Conservation (phyloP, 176 grass and related monocot genomes). For the Cymbopogon citratus region DNA sequence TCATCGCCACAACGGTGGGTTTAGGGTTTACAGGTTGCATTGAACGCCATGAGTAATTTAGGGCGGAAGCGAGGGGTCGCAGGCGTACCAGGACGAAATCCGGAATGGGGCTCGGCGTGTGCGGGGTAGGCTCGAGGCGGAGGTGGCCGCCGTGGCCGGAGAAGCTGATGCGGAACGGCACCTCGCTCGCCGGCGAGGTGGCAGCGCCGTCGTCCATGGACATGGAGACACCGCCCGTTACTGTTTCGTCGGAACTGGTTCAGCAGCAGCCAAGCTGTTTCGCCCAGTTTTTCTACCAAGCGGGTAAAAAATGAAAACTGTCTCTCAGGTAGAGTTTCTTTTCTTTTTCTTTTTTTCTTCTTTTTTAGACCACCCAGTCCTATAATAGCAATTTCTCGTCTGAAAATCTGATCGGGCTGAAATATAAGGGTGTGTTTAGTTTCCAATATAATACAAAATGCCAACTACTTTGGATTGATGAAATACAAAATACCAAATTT, state of each 20-base stretch:
- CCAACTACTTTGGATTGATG: too few species aligned
- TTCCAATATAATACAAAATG: too few species aligned
- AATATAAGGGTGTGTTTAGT: too few species aligned
- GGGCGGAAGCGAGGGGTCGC: background rate
- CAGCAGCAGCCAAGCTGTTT: too few species aligned
- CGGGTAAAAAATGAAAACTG: too few species aligned
- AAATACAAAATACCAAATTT: too few species aligned
- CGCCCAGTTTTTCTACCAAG: too few species aligned
- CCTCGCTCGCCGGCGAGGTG: conserved; percentile 46
- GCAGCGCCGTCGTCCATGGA: conserved; percentile 31
- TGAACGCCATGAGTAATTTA: background rate
- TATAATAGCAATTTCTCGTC: too few species aligned
- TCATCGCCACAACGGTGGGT: conserved; percentile 8
- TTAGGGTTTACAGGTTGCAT: conserved; percentile 31
- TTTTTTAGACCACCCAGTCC: too few species aligned
- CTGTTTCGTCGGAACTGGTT: background rate
- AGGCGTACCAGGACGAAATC: conserved; percentile 72
- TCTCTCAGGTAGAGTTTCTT: too few species aligned
- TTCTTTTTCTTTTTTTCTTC: too few species aligned
- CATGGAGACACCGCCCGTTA: background rate
- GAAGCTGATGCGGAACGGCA: conserved; percentile 75
- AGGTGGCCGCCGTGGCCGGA: conserved; percentile 86
- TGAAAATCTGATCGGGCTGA: too few species aligned
- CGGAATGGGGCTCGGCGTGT: conserved; percentile 32
- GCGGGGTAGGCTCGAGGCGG: conserved; percentile 56